phyloP scores from a whole-genome alignment of 768 basidiomycete genomes.

The Lactarius tabidus region DNA sequence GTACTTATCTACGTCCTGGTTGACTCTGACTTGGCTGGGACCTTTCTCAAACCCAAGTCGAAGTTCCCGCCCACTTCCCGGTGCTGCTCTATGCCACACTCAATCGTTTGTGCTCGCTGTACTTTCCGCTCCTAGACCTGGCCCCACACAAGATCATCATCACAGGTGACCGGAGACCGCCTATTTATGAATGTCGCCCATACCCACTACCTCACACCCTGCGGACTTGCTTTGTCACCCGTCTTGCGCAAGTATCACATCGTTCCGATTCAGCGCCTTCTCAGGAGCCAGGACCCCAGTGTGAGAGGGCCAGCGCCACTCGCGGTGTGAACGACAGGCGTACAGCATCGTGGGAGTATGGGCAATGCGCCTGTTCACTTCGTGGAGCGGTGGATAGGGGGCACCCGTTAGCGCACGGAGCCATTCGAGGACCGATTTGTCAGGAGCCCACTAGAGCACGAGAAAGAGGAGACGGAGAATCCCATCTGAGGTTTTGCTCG shows the following conservation, averaged over 20 bases:
- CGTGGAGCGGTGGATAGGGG: slow-evolving; percentile 39
- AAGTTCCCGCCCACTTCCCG: slow-evolving; percentile 80
- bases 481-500: background rate
- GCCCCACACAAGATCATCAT: slow-evolving; percentile 64
- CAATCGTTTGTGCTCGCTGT: slow-evolving; percentile 76
- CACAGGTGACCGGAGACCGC: slow-evolving; percentile 89
- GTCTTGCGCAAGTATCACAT: background rate
- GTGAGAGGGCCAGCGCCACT: slow-evolving; percentile 40
- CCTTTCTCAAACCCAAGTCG: slow-evolving; percentile 82
- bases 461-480: background rate
- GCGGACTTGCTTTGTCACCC: slow-evolving; percentile 7
- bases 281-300: background rate
- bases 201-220: slow-evolving; percentile 62
- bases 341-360: slow-evolving; percentile 65
- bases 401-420: slow-evolving; percentile 7
- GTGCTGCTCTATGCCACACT: slow-evolving; percentile 71
- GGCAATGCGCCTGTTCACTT: slow-evolving; percentile 48
- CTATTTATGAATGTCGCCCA: slow-evolving; percentile 88
- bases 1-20: too few species aligned
- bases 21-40: slow-evolving; percentile 93
- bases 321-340: slow-evolving; percentile 63
- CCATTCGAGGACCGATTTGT: slow-evolving; percentile 24
- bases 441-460: slow-evolving; percentile 14
- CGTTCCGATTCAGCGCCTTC: background rate
- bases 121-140: slow-evolving; percentile 40